Conservation (phyloP, 768 basidiomycete genomes). For the Daedaleopsis nitida region DNA sequence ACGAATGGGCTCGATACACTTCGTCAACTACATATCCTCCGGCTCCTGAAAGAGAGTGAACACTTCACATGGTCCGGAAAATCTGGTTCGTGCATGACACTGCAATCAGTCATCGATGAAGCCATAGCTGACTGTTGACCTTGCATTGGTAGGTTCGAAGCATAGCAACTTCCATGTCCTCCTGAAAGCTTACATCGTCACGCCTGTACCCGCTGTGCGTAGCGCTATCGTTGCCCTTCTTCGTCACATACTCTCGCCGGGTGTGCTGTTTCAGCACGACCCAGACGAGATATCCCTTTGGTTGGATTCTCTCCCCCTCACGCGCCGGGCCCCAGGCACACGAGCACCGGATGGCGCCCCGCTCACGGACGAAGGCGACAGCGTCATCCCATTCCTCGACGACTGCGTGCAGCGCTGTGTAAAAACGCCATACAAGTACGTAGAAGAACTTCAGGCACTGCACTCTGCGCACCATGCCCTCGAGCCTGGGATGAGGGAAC, state of each 20-base stretch:
- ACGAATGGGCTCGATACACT: constrained; percentile 52
- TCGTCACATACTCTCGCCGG: constrained; percentile 62
- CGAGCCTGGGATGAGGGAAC: too few relatives aligned
- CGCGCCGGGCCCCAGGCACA: constrained; percentile 36
- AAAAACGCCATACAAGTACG: constrained; percentile 83
- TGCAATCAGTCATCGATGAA: not conserved
- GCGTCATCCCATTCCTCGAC: constrained; percentile 73
- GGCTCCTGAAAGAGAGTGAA: constrained; percentile 72
- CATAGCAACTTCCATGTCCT: constrained; percentile 76
- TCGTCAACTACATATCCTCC: constrained; percentile 76
- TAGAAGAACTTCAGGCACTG: constrained; percentile 64
- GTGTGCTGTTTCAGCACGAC: constrained; percentile 82
- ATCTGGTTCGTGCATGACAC: constrained; percentile 45
- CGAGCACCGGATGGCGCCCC: constrained; percentile 53
- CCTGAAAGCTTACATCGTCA: constrained; percentile 59
- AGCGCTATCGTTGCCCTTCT: constrained; percentile 57
- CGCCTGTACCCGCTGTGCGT: constrained; percentile 53
- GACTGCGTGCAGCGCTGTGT: constrained; percentile 82
- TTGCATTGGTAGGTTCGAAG: constrained; percentile 31
- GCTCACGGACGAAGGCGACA: constrained; percentile 56
- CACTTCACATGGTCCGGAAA: constrained; percentile 81
- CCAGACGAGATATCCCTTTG: constrained; percentile 71
- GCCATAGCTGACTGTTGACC: not conserved
- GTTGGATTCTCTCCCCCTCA: constrained; percentile 65
- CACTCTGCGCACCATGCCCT: not conserved